phyloP scores from a whole-genome alignment of 73 alveolate species.

The Breviolum minutum region DNA sequence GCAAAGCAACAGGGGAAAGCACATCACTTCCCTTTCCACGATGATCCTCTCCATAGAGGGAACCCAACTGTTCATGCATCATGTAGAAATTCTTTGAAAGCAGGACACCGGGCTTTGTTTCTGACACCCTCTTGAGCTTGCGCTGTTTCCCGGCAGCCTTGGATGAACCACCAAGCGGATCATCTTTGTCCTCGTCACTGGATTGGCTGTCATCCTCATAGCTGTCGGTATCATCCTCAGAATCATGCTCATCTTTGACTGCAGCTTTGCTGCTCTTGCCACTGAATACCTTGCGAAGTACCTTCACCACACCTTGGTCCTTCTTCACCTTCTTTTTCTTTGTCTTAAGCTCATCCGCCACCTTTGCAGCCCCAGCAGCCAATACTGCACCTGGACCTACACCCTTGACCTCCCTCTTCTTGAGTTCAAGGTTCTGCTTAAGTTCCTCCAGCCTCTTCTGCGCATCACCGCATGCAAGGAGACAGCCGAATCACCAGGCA shows the following conservation, averaged over 20 bases:
- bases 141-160: no score
- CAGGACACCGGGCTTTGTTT: slow-evolving; percentile 10
- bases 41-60: not conserved
- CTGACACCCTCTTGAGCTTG: not conserved
- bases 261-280: no score
- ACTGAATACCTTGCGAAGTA: not conserved
- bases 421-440: not conserved
- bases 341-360: not conserved
- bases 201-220: not conserved
- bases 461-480: not conserved
- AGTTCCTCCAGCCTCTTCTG: not conserved
- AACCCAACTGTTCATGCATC: slow-evolving; percentile 3
- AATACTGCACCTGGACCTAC: no score
- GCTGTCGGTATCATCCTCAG: not conserved
- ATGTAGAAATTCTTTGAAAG: not conserved
- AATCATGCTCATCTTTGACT: not conserved
- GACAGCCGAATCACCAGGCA: no score
- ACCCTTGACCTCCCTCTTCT: no score
- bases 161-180: not conserved
- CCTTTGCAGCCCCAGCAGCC: not conserved
- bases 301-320: no score
- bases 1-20: not conserved
- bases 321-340: not conserved
- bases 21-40: not conserved
- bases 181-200: not conserved